Evolutionary conservation across 208 protist genomes (phyloP), one percentile per base, ranked within the genome.

Genomic region (Leishmania turanica): DNA sequence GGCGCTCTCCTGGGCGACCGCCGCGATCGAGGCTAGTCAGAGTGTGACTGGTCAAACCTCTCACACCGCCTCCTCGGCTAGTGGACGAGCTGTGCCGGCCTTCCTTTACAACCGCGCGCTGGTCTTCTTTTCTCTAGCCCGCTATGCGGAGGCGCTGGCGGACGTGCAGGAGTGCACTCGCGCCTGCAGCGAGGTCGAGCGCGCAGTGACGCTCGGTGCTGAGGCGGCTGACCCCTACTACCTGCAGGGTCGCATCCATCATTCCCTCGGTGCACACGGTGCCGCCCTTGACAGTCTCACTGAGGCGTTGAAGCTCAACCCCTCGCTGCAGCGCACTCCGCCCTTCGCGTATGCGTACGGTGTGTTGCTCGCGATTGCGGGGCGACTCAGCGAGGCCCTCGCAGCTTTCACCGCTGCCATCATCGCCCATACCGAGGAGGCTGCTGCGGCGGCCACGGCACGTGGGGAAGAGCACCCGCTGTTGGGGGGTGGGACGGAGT

Each of bases 161-260:
- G 85, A 85, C 42, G 77, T 85, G 53, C 72, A 81, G 65, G 82
- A 49, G 87, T 92, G 56, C 89, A 85, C 82, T 71, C 75, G 42
- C 82, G 90, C 69, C 8, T 79, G 54, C 71, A 66, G 65, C 42
- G 42, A 45, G 60, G 69, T 60, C 17, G 60, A 47, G 34, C 70
- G 31, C 49, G 66, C 51, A 40, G 19, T 34, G 0, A 24, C 75
- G 19, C 11, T 5, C 27, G 31, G 65, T 49, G 42, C 53, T 15
- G 75, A 62, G 49, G 51, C 87, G 0, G 89, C 80, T 4, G 88
- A 96, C 53, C 85, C 93, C n/a, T 93, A 91, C 78, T 98, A 97
- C 80, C 80, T 97, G 2, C 77, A 90, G 27, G 96, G 85, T 17
- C 91, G 94, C n/a, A 90, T 93, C n/a, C 78, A 89, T 45, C 96